Percentiles rank a stretch among this genome's conserved stretches.
These are phyloP conservation scores for Mucor lusitanicus DNA, from an alignment of 371 early-diverging fungal species.

Conservation along the genomic window DNA sequence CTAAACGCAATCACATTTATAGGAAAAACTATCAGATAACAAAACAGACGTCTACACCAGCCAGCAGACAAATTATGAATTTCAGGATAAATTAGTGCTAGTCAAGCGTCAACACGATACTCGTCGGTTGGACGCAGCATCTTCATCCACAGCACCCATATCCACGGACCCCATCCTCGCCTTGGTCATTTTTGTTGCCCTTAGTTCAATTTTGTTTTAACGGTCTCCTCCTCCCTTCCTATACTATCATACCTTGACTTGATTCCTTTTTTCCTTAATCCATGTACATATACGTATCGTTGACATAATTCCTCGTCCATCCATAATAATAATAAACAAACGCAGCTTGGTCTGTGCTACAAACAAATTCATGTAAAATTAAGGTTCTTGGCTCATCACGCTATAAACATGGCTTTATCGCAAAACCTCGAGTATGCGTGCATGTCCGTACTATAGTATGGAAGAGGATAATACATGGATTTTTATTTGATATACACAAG, in stretches of 20 bases:
- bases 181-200: conserved; percentile 19
- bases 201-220: conserved; percentile 21
- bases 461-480: not conserved
- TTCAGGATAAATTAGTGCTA: not conserved
- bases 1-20: not conserved
- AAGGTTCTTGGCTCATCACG: too few species aligned
- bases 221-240: not conserved
- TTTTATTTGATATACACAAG: not conserved
- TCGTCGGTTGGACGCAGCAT: not conserved
- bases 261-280: not conserved
- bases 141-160: conserved; percentile 2
- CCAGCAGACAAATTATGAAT: not conserved
- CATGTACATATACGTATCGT: not conserved
- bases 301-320: not conserved
- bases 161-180: conserved; percentile 20
- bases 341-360: not conserved
- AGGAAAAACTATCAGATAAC: not conserved
- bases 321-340: not conserved
- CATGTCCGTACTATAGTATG: not conserved
- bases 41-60: not conserved
- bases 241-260: not conserved
- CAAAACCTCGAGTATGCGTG: not conserved
- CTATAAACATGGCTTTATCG: too few species aligned
- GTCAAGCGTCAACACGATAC: not conserved
- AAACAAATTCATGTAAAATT: too few species aligned